Conservation (phyloP, 306 rosid genomes). For the Castanopsis chinensis region DNA sequence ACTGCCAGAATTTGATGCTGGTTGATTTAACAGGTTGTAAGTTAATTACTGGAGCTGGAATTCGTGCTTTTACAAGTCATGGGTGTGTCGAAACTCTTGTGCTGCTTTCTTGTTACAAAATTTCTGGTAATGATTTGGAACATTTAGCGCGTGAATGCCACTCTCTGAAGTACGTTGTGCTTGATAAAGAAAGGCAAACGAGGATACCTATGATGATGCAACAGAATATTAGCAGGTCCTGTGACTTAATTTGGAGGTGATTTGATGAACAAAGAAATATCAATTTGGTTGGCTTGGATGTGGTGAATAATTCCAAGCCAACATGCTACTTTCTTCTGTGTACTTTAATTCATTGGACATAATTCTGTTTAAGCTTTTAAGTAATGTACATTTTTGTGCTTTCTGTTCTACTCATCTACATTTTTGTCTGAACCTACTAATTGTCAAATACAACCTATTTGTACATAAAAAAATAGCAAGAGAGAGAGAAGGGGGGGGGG, state of each 20-base stretch:
- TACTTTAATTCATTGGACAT: neutral
- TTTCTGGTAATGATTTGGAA: conserved; percentile 4
- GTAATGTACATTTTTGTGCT: neutral
- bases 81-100: conserved; percentile 17
- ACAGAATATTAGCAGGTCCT: conserved; percentile 9
- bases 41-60: conserved; percentile 17
- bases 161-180: conserved; percentile 14
- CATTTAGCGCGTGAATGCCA: conserved; percentile 1
- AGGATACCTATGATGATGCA: conserved; percentile 12
- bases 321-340: neutral
- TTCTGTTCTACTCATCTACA: neutral
- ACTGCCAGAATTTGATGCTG: conserved; percentile 2
- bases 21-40: conserved; percentile 28
- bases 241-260: conserved; percentile 23
- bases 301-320: neutral
- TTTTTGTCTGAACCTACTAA: neutral
- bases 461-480: too few species aligned
- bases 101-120: conserved; percentile 4
- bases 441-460: neutral
- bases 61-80: conserved; percentile 25
- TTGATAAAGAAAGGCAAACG: conserved; percentile 16
- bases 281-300: neutral
- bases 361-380: neutral
- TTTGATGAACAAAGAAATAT: neutral
- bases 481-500: neutral